Base-by-base conservation (phyloP, 139 green algal species). In the Chlamydomonas sphaeroides region DNA sequence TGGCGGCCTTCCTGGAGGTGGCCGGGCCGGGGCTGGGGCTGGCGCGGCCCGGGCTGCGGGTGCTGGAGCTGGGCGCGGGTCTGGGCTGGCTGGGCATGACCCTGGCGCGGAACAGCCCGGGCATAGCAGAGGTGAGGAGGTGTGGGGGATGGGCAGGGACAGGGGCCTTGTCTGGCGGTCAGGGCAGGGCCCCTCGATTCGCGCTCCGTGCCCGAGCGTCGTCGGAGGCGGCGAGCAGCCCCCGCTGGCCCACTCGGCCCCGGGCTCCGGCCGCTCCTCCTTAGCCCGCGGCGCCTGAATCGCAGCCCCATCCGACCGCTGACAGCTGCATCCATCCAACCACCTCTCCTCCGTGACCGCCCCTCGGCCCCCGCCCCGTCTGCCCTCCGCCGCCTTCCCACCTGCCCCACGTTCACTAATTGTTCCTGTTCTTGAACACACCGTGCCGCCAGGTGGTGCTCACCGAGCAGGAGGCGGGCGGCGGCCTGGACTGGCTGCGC, bases 61-160 rank as follows among this genome's bases (percentile, higher is more conserved):
- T 95, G 7, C 75, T 95, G 21, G 91, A 95, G 86, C 83, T 95
- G 32, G 91, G 91, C 35, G 76, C 84, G 23, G 91, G 91, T 26
- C 86, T 85, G 15, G 91, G 91, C 51, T 88, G 79, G 67, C 85
- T 95, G 36, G 91, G 91, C 41, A 28, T 90, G 18, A 85, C 73
- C 0, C 25, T 95, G 20, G 90, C 91, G 2, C 70, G 81, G 38
- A 94, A 94, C 79, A n/a, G 90, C 65, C 67, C 86, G 28, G 5
- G 11, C 5, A 17, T 8, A 8, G 53, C 17, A 5, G 21, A 30
- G 20, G 20, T 28, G 23, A 62, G 23, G 53, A 8, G 53, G n/a
- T n/a, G n/a, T n/a, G n/a, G n/a, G n/a, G n/a, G n/a, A n/a, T n/a
- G n/a, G n/a, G n/a, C n/a, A n/a, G n/a, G n/a, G n/a, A n/a, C n/a